Evolutionary conservation across 177 flowering plant genomes (phyloP), one percentile per base, ranked within the genome.

Genomic region (Vitis hybrid): DNA sequence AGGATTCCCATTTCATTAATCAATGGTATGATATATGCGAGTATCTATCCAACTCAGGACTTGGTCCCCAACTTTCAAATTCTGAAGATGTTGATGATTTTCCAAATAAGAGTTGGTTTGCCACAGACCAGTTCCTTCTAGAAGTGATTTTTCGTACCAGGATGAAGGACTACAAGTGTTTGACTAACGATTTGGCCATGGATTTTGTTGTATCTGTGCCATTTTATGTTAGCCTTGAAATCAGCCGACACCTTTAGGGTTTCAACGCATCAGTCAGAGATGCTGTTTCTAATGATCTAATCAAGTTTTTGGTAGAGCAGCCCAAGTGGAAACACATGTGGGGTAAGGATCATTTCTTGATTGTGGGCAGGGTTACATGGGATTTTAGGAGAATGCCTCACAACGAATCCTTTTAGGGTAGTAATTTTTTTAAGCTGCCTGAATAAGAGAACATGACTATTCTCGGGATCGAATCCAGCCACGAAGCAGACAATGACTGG

Each of bases 181-280:
- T 87, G n/a, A 87, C 87, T 0, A 79, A 78, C 13, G 74, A 86
- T n/a, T 84, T 87, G 0, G 68, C 89, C 0, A 1, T 61, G 1
- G 91, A 88, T 5, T 63, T 84, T 1, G 88, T 84, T 1, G 39
- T 88, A n/a, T 84, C 3, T 54, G 84, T 88, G 5, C 92, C 92
- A 15, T 88, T 68, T 62, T 88, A 83, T 45, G 75, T 83, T 0
- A 86, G 90, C 2, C 67, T 84, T 3, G 91, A 87, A 18, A 61
- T 79, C 0, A 74, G 79, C 2, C 73, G 81, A 2, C 62, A 70
- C 50, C 76, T 87, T 0, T 81, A 79, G 82, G 77, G 34, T 0
- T 57, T 52, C 55, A 76, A 77, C 53, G 50, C 4, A 0, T 16
- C 85, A 0, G 50, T 22, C 2, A 72, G 84, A 19, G 91, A 86